Conservation (phyloP, 768 basidiomycete species). For the Pulveroboletus frians region DNA sequence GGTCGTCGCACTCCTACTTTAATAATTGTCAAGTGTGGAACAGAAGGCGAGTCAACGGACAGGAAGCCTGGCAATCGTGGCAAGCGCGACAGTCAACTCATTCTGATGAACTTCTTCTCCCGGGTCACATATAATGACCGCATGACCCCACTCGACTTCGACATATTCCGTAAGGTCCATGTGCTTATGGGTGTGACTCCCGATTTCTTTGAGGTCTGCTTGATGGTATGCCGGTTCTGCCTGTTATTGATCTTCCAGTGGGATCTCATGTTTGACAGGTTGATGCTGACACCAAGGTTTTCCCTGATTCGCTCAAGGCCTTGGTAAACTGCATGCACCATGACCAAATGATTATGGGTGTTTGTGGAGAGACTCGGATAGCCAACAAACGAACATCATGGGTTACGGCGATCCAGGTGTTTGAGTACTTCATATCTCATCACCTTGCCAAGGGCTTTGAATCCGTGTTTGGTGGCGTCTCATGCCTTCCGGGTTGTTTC, state of each 20-base stretch:
- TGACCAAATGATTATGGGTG: slow-evolving; percentile 98
- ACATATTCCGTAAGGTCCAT: slow-evolving; percentile 95
- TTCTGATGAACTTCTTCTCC: slow-evolving; percentile 99
- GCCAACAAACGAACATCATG: slow-evolving; percentile 97
- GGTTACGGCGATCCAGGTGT: slow-evolving; percentile 98
- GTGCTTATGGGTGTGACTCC: slow-evolving; percentile 98
- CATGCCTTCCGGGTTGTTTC: slow-evolving; percentile 99
- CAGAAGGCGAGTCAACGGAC: slow-evolving; percentile 76
- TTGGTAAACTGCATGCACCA: slow-evolving; percentile 99
- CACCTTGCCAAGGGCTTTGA: slow-evolving; percentile 98
- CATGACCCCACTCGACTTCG: slow-evolving; percentile 96
- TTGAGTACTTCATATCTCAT: slow-evolving; percentile 98
- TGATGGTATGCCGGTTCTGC: slow-evolving; percentile 70
- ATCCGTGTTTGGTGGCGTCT: slow-evolving; percentile 98
- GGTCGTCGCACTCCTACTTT: slow-evolving; percentile 92
- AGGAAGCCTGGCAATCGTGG: slow-evolving; percentile 98
- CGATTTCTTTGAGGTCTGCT: slow-evolving; percentile 93
- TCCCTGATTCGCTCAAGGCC: slow-evolving; percentile 81
- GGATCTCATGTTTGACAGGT: slow-evolving; percentile 51
- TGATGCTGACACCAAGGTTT: slow-evolving; percentile 96
- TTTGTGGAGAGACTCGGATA: slow-evolving; percentile 97
- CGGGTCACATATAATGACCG: slow-evolving; percentile 99
- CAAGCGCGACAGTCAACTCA: slow-evolving; percentile 96
- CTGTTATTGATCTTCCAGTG: not conserved
- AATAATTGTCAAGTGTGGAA: slow-evolving; percentile 95